Evolutionary conservation across 176 grass and related monocot genomes (phyloP), one percentile per base, ranked within the genome.

Genomic region (Pontederia crassipes): DNA sequence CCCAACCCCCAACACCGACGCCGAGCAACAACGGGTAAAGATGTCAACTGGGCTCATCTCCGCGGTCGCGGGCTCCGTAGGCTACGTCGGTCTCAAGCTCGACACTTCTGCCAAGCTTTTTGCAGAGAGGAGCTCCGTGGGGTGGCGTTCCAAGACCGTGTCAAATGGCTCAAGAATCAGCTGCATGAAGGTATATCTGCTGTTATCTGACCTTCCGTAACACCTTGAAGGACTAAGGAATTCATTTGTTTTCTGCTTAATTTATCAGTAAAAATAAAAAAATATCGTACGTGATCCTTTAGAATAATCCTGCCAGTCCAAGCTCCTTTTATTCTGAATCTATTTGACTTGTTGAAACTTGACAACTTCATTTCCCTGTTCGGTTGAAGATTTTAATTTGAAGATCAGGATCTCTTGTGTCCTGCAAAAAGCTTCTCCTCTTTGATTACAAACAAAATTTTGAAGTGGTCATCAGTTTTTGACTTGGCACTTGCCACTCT

Each of bases 151-250:
- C 0, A 62, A 15, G 10, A 62, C 59, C 12, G 29, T 62, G 11
- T 45, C 59, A 14, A 62, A 62, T 62, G 59, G 59, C n/a, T 62
- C n/a, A 28, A 62, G 59, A 62, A 62, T n/a, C 9, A 12, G 4
- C 32, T 62, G 59, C 59, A 62, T 62, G 59, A 62, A 62, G 59
- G 59, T 62, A 17, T 17, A 28, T 14, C 8, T 59, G 8, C 9
- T n/a, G 8, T 8, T 13, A 17, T 17, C 8, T 55, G 15, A 14
- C 14, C 57, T 13, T 59, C 11, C 28, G 32, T 40, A 4, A 3
- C 6, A 7, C 8, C 8, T 29, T 6, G 26, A 16, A 54, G 57
- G 26, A 12, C 28, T 59, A 16, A 54, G 57, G 26, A 12, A 13
- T 59, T 32, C 7, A 20, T 12, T 10, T 58, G 57, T 10, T 28